Base-by-base conservation (phyloP, 805 yeast species). In the Hermanozyma aechmeae region DNA sequence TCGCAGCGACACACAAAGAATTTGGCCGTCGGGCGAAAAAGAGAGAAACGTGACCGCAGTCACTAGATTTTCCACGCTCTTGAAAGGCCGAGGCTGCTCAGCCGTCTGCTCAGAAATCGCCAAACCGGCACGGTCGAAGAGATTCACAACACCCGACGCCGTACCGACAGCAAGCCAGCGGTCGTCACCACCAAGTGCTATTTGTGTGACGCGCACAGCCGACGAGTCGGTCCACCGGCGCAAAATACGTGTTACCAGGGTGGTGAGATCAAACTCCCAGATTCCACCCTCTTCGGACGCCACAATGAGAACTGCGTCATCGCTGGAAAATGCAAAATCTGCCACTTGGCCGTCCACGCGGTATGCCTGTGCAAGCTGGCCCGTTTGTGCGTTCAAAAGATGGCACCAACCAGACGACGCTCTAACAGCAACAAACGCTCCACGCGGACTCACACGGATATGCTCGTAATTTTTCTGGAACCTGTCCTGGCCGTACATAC, bases 321-420 rank as follows among this genome's bases (percentile, higher is more conserved):
- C 71, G 4, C 37, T 40, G 23, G 70, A 46, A 69, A 87, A 82
- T 17, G 68, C 86, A 45, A 87, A 75, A 53, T 92, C 98, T 5
- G 80, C 75, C 24, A 87, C 61, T 2, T 73, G 71, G 4, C 96
- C 97, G 50, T 92, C 96, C 17, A 86, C 71, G 51, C 89, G 89
- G 48, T 85, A 85, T 2, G 89, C 95, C 26, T 74, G 70, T 13
- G 84, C 50, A 81, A 92, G 87, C 43, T 82, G 86, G n/a, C 95
- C 93, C 0, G 84, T 79, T 5, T 60, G 44, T 2, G 92, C 79
- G 26, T 79, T 76, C 17, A 92, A 48, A 4, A 93, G 50, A 50
- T 89, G 89, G 37, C 92, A 68, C 92, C 95, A 89, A 19, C 99
- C 99, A 32, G 79, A 73, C 37, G 76, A 75, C 43, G 97, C 98